These are phyloP conservation scores for Aureobasidium pullulans DNA, from an alignment of 2,329 filamentous ascomycete genomes.

Conservation along the genomic window DNA sequence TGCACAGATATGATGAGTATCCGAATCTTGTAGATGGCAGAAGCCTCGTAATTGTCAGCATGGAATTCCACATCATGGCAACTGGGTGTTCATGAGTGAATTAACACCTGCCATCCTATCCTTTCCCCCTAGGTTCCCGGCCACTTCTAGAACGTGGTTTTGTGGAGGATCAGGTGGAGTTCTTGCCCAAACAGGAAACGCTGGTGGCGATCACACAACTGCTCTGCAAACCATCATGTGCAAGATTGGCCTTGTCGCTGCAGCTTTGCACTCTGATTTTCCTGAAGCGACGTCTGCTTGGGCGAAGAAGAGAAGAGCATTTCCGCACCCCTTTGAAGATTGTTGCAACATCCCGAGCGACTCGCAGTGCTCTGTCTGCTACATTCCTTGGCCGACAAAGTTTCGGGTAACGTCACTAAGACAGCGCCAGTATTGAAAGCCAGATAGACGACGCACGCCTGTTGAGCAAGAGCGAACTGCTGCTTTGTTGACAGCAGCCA, in stretches of 20 bases:
- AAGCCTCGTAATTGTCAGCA: too few species aligned
- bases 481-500: not conserved
- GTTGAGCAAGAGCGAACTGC: not conserved
- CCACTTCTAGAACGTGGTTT: not conserved
- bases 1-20: too few species aligned
- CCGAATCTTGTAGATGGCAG: too few species aligned
- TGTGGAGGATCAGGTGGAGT: not conserved
- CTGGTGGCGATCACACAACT: not conserved
- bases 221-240: not conserved
- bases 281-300: not conserved
- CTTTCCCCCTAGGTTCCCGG: not conserved
- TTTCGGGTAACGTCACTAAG: not conserved
- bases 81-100: too few species aligned
- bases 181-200: not conserved
- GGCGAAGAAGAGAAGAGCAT: not conserved
- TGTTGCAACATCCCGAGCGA: not conserved
- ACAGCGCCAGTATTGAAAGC: not conserved
- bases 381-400: not conserved
- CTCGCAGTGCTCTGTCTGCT: not conserved
- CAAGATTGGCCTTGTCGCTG: not conserved
- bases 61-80: too few species aligned
- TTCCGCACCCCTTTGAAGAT: not conserved
- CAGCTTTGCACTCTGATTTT: not conserved
- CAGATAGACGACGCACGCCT: not conserved
- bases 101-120: too few species aligned